phyloP scores from a whole-genome alignment of 306 rosid species.

The Vachellia pachyceras region DNA sequence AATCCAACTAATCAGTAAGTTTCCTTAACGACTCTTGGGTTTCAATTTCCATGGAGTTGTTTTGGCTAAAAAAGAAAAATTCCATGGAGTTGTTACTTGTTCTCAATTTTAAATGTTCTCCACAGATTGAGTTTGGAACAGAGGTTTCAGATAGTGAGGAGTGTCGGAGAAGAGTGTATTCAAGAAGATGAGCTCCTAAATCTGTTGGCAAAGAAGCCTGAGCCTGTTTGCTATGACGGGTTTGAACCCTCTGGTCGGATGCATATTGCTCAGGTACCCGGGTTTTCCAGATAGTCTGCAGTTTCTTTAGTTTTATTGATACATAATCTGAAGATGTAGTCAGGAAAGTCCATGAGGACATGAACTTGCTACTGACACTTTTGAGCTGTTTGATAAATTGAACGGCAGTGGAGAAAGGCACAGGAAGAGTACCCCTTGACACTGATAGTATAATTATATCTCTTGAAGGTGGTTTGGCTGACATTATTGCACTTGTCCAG shows the following conservation, averaged over 20 bases:
- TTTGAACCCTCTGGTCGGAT: conserved; percentile 93
- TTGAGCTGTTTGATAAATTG: background rate
- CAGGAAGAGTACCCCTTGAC: background rate
- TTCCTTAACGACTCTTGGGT: background rate
- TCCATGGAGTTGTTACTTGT: background rate
- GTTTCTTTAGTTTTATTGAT: background rate
- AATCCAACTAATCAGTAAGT: conserved; percentile 46
- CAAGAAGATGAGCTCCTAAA: conserved; percentile 82
- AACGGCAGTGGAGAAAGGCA: background rate
- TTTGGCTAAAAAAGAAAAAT: too few relatives aligned
- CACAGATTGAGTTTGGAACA: conserved; percentile 56
- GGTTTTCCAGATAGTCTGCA: background rate
- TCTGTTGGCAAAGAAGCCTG: conserved; percentile 68
- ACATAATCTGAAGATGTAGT: background rate
- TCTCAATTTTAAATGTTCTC: background rate
- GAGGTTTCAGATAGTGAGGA: conserved; percentile 60
- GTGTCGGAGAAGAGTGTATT: conserved; percentile 92
- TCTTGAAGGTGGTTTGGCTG: background rate
- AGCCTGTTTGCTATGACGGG: conserved; percentile 85
- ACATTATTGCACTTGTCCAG: background rate
- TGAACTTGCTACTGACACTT: background rate
- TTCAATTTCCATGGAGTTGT: background rate
- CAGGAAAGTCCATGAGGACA: background rate
- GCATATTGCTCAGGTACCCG: conserved; percentile 91
- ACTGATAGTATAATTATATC: background rate